A percentile compares a stretch with the other conserved stretches of the same genome.
These are phyloP conservation scores for Phaeosphaeriaceae sp. DNA, from an alignment of 2,329 filamentous ascomycete genomes.

Conservation along the genomic window DNA sequence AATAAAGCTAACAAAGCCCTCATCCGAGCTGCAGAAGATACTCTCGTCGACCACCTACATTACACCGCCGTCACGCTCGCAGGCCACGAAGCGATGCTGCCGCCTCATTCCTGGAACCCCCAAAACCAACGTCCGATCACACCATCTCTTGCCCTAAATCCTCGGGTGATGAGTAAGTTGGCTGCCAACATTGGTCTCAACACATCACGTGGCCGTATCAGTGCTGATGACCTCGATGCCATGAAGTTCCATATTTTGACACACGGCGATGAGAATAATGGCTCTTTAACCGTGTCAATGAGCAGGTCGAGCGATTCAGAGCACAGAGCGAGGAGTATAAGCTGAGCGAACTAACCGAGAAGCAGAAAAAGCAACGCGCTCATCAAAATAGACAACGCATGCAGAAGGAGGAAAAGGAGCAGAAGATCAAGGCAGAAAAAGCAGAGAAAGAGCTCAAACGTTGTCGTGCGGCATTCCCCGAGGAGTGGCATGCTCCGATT, in stretches of 20 bases:
- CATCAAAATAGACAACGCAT: background rate
- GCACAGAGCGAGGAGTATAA: background rate
- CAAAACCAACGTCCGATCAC: background rate
- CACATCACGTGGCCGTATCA: constrained; percentile 1
- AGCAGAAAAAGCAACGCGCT: background rate
- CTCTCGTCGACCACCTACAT: constrained; percentile 7
- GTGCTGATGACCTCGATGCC: background rate
- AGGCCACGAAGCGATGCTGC: constrained; percentile 5
- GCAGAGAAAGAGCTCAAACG: background rate
- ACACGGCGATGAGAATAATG: constrained; percentile 1
- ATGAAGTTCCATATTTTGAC: constrained; percentile 6
- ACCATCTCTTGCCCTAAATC: constrained; percentile 2
- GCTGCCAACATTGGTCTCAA: constrained; percentile 9
- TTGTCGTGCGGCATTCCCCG: background rate
- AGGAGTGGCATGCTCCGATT: background rate
- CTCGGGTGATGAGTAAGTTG: constrained; percentile 3
- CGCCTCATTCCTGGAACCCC: background rate
- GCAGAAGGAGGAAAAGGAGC: background rate
- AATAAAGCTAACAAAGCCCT: background rate
- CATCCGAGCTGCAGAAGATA: background rate
- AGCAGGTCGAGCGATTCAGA: background rate
- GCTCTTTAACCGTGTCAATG: background rate
- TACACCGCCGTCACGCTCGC: background rate
- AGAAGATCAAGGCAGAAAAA: background rate
- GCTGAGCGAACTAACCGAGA: background rate